These are phyloP conservation scores for Powellomyces hirtus DNA, from an alignment of 192 early-diverging fungal genomes.

Conservation along the genomic window DNA sequence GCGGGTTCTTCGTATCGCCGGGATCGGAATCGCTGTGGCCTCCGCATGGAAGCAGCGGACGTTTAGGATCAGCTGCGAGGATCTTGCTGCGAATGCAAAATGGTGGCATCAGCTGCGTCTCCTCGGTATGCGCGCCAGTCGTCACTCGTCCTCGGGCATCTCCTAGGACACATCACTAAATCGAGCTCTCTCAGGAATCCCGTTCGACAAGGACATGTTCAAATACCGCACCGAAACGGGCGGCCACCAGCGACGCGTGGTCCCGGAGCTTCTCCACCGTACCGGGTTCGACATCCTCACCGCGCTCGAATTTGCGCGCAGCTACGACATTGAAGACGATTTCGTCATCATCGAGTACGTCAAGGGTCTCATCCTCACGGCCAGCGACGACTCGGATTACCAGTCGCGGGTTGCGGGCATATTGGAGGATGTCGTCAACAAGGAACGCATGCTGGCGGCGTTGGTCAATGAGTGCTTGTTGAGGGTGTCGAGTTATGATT, in stretches of 20 bases:
- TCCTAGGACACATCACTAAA: not conserved
- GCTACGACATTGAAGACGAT: constrained; percentile 58
- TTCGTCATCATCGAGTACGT: constrained; percentile 51
- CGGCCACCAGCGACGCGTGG: constrained; percentile 52
- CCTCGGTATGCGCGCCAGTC: constrained; percentile 32
- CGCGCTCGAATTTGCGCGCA: constrained; percentile 62
- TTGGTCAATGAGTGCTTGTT: constrained; percentile 46
- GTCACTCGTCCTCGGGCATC: not conserved
- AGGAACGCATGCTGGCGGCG: constrained; percentile 48
- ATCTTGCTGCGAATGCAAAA: constrained; percentile 56
- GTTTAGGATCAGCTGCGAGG: constrained; percentile 57
- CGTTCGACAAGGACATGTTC: constrained; percentile 57
- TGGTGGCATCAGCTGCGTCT: constrained; percentile 69
- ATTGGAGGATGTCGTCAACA: constrained; percentile 53
- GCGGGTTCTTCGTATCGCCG: constrained; percentile 46
- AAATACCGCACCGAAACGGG: constrained; percentile 37
- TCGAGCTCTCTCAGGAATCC: constrained; percentile 38
- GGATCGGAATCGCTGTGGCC: constrained; percentile 56
- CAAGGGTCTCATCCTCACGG: constrained; percentile 37
- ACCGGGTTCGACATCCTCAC: constrained; percentile 61
- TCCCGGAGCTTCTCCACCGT: constrained; percentile 57
- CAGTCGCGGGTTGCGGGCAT: constrained; percentile 49
- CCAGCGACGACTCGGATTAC: constrained; percentile 23
- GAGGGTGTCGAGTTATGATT: constrained; percentile 60
- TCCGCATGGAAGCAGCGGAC: constrained; percentile 65